phyloP scores from a whole-genome alignment of 23 red algal species.

The Gracilaria vermiculophylla region DNA sequence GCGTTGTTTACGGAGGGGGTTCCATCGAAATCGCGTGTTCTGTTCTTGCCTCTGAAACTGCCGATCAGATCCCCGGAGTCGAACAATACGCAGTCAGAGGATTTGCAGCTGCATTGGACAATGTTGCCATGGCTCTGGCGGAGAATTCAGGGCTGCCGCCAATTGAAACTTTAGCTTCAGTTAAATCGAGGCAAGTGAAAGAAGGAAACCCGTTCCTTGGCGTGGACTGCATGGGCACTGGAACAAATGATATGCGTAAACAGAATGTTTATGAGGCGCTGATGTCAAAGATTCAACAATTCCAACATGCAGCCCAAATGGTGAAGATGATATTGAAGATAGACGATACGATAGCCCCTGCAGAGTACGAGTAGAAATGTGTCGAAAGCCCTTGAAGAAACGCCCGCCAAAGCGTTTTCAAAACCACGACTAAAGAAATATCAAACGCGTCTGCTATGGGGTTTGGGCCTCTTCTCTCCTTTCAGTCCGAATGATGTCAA shows the following conservation, averaged over 20 bases:
- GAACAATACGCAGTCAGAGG: constrained; percentile 94
- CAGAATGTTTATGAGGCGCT: constrained; percentile 97
- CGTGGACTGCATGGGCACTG: constrained; percentile 85
- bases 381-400: too few species aligned
- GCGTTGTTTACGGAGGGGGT: constrained; percentile 97
- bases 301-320: constrained; percentile 93
- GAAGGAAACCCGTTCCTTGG: constrained; percentile 80
- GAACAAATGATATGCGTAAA: constrained; percentile 94
- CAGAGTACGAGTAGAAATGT: constrained; percentile 65
- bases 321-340: constrained; percentile 99
- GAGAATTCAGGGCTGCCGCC: constrained; percentile 94
- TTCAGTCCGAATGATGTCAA: constrained; percentile 5
- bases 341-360: constrained; percentile 84
- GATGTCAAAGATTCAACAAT: constrained; percentile 88
- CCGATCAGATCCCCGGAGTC: constrained; percentile 81
- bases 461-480: not conserved
- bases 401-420: not conserved
- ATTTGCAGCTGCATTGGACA: constrained; percentile 94
- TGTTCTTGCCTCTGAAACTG: constrained; percentile 73
- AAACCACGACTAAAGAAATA: not conserved
- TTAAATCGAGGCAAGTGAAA: constrained; percentile 86
- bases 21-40: constrained; percentile 93
- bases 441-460: not conserved
- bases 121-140: constrained; percentile 88
- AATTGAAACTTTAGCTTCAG: constrained; percentile 77